These are phyloP conservation scores for Termitomyces sp. DNA, from an alignment of 768 basidiomycete genomes.

Conservation along the genomic window DNA sequence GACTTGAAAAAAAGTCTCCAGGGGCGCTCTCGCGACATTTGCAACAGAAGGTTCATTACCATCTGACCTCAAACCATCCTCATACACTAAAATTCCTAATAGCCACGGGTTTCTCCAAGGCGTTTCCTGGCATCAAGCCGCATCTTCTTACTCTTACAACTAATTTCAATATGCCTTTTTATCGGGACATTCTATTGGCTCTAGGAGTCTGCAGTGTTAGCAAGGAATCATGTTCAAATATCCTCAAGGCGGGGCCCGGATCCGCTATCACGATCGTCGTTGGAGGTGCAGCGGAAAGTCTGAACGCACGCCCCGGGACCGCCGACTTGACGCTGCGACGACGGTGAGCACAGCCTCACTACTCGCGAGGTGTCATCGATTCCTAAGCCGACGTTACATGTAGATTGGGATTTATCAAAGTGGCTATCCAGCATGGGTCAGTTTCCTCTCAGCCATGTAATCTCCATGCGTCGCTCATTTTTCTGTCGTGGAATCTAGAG, in stretches of 20 bases:
- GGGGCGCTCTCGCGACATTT: conserved; percentile 95
- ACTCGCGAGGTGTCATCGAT: background rate
- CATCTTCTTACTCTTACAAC: conserved; percentile 88
- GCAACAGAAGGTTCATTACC: conserved; percentile 73
- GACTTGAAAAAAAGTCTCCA: conserved; percentile 21
- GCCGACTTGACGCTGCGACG: conserved; percentile 80
- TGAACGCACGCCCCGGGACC: conserved; percentile 95
- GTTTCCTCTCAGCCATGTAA: conserved; percentile 14
- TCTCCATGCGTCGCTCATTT: background rate
- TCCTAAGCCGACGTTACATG: background rate
- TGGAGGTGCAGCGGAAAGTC: conserved; percentile 92
- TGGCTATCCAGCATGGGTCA: conserved; percentile 86
- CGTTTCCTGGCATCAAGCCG: conserved; percentile 88
- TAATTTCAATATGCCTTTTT: conserved; percentile 91
- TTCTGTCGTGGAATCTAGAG: conserved; percentile 40
- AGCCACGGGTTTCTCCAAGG: conserved; percentile 88
- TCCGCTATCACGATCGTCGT: conserved; percentile 90
- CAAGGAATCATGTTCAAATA: conserved; percentile 85
- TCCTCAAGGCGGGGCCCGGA: conserved; percentile 59
- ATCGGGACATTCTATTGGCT: conserved; percentile 84
- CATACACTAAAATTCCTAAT: background rate
- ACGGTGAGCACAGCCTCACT: conserved; percentile 39
- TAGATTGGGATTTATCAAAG: conserved; percentile 91
- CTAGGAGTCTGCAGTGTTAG: conserved; percentile 93
- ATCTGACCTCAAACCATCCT: conserved; percentile 1